Evolutionary conservation across 192 early-diverging fungal species (phyloP).

Genomic region (Rhizoclosmatium sp.): DNA sequence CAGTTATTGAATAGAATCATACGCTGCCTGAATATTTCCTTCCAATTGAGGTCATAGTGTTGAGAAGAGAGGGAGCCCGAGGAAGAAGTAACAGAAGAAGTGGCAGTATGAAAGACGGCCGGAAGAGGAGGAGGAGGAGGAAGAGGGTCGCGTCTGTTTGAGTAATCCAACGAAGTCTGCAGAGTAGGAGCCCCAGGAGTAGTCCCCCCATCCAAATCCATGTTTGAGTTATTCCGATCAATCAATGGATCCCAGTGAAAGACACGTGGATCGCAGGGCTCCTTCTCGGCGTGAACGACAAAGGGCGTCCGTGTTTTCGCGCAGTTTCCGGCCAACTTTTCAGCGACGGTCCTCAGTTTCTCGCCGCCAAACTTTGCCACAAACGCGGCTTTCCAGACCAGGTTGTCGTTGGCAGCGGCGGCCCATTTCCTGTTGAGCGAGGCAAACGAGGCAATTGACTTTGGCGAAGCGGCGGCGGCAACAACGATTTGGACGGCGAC

Average conservation of each 20-base stretch:
- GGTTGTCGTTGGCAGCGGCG: slow-evolving; percentile 43
- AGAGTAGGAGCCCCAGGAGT: too few species aligned
- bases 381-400: slow-evolving; percentile 45
- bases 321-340: too few species aligned
- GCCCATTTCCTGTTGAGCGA: slow-evolving; percentile 52
- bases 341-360: too few species aligned
- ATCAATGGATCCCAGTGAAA: too few species aligned
- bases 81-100: neutral
- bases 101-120: neutral
- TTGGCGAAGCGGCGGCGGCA: too few species aligned
- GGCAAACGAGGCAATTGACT: slow-evolving; percentile 1
- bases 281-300: too few species aligned
- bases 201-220: too few species aligned
- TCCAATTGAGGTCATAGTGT: slow-evolving; percentile 39
- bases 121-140: neutral
- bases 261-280: too few species aligned
- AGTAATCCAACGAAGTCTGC: neutral
- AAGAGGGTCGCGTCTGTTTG: neutral
- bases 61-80: too few species aligned
- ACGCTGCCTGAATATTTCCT: slow-evolving; percentile 47
- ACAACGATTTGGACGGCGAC: slow-evolving; percentile 53
- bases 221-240: too few species aligned
- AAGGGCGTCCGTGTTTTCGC: too few species aligned
- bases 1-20: slow-evolving; percentile 55
- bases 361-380: too few species aligned